These are phyloP conservation scores for Hylodesmum podocarpum DNA, from an alignment of 306 rosid genomes.

Conservation along the genomic window DNA sequence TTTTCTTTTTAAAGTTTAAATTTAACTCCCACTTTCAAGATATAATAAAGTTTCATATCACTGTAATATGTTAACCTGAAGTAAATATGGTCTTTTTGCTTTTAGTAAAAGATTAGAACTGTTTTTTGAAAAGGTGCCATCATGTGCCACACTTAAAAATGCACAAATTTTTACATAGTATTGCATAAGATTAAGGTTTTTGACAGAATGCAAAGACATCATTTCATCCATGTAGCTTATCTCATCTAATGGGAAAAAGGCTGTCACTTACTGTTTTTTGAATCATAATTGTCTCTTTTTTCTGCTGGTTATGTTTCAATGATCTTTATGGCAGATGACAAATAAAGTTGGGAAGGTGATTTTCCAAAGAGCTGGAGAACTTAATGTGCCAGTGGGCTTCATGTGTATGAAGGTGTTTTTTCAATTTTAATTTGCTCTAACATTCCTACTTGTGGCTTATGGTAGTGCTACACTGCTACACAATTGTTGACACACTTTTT, in stretches of 20 bases:
- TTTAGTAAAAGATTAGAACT: not conserved
- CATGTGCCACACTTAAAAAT: not conserved
- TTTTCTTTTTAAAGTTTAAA: not conserved
- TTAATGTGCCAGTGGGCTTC: constrained; percentile 77
- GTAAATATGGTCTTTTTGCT: not conserved
- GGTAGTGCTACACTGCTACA: not conserved
- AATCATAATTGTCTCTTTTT: not conserved
- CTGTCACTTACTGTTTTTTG: not conserved
- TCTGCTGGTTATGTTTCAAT: not conserved
- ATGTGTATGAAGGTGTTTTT: constrained; percentile 80
- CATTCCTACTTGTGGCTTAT: constrained; percentile 13
- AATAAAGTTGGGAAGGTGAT: constrained; percentile 76
- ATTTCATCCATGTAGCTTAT: not conserved
- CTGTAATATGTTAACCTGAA: not conserved
- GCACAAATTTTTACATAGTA: not conserved
- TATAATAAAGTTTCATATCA: not conserved
- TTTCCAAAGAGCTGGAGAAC: constrained; percentile 81
- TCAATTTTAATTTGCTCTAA: not conserved
- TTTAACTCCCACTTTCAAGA: not conserved
- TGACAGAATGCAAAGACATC: not conserved
- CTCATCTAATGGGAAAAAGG: not conserved
- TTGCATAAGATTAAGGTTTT: not conserved
- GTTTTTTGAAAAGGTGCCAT: not conserved
- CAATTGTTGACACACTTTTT: not conserved
- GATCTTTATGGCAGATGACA: constrained; percentile 67